Evolutionary conservation across 768 basidiomycete species (phyloP), one percentile per base, ranked within the genome.

Genomic region (Mycena rebaudengoi): DNA sequence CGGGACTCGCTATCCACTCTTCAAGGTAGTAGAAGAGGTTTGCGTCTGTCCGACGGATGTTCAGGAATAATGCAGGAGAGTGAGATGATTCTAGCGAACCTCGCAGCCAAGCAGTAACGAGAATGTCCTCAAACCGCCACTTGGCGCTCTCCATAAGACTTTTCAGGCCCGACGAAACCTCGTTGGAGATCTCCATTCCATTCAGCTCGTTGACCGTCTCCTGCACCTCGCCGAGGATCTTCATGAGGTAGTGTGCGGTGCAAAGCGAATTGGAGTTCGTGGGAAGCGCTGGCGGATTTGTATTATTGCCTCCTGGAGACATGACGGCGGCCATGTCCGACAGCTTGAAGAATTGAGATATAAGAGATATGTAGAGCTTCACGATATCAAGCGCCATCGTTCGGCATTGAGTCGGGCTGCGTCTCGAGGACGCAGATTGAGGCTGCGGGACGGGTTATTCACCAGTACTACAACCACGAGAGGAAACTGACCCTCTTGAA

Each of bases 361-460:
- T 76, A 23, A 92, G 83, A 4, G 91, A 88, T 48, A 94, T 89
- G 78, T 96, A 98, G 40, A 92, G 85, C 71, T 90, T 91, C 70
- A 95, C 83, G 45, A 97, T 88, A 69, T 96, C 95, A 28, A 92
- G 80, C 3, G 92, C 92, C 94, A 98, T 96, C 4, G 88, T 88
- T 29, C 88, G 86, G 72, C 91, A 92, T 74, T 96, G 93, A 2
- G 88, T 84, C 2, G 94, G 88, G 66, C 94, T 93, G 52, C 96
- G 90, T 23, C 92, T 87, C 18, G 73, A 71, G 20, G 74, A 70
- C 23, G n/a, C n/a, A n/a, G 73, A 69, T 62, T 78, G 70, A 37
- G 70, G 69, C 75, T 82, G 21, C 20, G 49, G 26, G 39, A 7
- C 26, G 30, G 7, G 46, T 39, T 18, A 37, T 28, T 28, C 45